Evolutionary conservation across 2,329 filamentous ascomycete genomes (phyloP), one percentile per base, ranked within the genome.

Genomic region (Pestalotiopsis sp.): DNA sequence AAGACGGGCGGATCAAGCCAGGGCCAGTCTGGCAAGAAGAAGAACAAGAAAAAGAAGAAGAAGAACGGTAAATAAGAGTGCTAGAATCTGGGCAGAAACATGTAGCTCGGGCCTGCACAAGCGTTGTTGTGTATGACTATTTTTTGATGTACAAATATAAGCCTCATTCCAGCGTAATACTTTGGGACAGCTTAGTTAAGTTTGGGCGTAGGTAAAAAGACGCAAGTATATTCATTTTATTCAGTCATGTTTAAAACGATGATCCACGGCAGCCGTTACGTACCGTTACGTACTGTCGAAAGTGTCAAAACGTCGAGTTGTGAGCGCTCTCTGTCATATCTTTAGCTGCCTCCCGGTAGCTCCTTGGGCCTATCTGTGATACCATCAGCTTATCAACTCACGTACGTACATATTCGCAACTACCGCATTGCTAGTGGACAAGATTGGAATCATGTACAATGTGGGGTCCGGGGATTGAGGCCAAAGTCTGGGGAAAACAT

Each of bases 41-140:
- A 80, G 71, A 81, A 79, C 67, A 75, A 79, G 38, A 74, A 79
- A 59, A 82, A 80, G 75, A 82, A 82, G 75, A 78, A 78, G 68
- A 81, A 77, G 68, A 75, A 76, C 39, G 74, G 76, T 38, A 79
- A 77, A 69, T 77, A 74, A 58, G 9, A 52, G 27, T n/a, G 4
- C 11, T 36, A 59, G 25, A 59, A 11, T 23, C 9, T 13, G 14
- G 17, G 17, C 45, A 52, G 45, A 52, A 52, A 52, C 17, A 52
- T 52, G 7, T 52, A 9, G 45, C 45, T 52, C 45, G 45, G 20
- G 45, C 45, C 45, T n/a, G n/a, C 17, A 17, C 20, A 20, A 20
- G 45, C 45, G 20, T 52, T 6, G 57, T 59, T 6, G 57, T 59
- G 57, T 59, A 59, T 27, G 27, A 59, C 13, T 59, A 59, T 52